These are phyloP conservation scores for Phytophthora hibernalis DNA, from an alignment of 352 stramenopile species.

Conservation along the genomic window DNA sequence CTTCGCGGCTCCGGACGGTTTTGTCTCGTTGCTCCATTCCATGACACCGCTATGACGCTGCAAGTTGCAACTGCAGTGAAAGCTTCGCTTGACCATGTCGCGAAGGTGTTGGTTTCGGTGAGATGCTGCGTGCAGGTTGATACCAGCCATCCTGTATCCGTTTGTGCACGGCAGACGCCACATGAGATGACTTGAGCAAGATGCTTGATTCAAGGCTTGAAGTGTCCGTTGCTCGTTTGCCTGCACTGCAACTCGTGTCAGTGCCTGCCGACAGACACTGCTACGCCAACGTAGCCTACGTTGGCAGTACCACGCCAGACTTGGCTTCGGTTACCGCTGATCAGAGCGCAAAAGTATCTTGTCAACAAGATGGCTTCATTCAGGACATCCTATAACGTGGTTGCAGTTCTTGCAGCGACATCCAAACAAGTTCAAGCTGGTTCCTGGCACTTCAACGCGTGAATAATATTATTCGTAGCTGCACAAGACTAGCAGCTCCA, in stretches of 20 bases:
- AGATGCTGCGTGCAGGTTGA: not conserved
- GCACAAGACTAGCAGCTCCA: not conserved
- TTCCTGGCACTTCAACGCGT: not conserved
- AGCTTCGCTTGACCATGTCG: not conserved
- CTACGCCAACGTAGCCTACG: not conserved
- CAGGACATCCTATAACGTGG: not conserved
- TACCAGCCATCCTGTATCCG: conserved; percentile 1
- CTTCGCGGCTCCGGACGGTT: no score
- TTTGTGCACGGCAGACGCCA: not conserved
- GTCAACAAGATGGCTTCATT: conserved; percentile 5
- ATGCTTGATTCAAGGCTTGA: no score
- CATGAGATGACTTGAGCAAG: not conserved
- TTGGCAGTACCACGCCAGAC: not conserved
- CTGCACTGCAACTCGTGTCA: conserved; percentile 1
- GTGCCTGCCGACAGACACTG: not conserved
- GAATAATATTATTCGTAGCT: conserved; percentile 17
- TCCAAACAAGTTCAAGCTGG: not conserved
- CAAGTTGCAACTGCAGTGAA: not conserved
- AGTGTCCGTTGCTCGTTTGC: not conserved
- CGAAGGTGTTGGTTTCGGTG: not conserved
- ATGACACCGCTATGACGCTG: not conserved
- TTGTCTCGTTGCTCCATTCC: not conserved
- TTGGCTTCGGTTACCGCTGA: conserved; percentile 8
- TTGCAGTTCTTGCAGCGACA: conserved; percentile 5
- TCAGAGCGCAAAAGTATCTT: conserved; percentile 20